Base-by-base conservation (phyloP, 1,139 yeast species). In the Wickerhamomyces sp. region DNA sequence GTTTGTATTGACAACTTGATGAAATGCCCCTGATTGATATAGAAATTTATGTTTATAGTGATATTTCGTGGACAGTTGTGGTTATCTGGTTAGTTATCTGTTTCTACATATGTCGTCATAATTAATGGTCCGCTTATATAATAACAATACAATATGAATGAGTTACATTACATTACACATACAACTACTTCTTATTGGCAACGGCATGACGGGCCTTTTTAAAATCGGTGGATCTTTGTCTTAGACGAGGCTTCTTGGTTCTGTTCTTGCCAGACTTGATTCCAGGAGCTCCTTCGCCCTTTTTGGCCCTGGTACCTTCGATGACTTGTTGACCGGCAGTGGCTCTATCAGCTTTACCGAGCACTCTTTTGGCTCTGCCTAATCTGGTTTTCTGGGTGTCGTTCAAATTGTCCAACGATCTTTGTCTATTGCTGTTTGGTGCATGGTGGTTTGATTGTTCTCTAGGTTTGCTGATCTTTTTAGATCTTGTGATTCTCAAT, bases 291-390 rank as follows among this genome's bases (percentile, higher is more conserved):
- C 65, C 68, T 36, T 67, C 76, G 31, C 89, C 94, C 61, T 77
- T 81, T 45, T 67, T 65, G n/a, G 96, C 89, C 61, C 96, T 82
- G 49, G 74, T 69, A 47, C 95, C 97, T 66, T 90, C 98, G 38
- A 81, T 64, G 38, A 69, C 68, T 31, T 60, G 49, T 46, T 66
- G 66, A 36, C 83, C 87, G 14, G 79, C 74, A 28, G 82, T 72
- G 26, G 84, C 74, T 54, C 86, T 75, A 56, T 86, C 96, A 38
- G 90, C 87, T 58, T 81, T 85, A 39, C 95, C 94, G 38, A 89
- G 70, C 8, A 83, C 69, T 41, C 76, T 70, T 55, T 74, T 74
- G 18, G 94, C 95, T 59, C 96, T 76, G 32, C 96, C 96, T 30
- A 87, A 63, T 56, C 76, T 78, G 13, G 95, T 83, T 63, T 73